Percentiles rank a stretch among this genome's conserved stretches.
Conservation (phyloP, 768 basidiomycete species). For the Leccinellum rugosiceps region DNA sequence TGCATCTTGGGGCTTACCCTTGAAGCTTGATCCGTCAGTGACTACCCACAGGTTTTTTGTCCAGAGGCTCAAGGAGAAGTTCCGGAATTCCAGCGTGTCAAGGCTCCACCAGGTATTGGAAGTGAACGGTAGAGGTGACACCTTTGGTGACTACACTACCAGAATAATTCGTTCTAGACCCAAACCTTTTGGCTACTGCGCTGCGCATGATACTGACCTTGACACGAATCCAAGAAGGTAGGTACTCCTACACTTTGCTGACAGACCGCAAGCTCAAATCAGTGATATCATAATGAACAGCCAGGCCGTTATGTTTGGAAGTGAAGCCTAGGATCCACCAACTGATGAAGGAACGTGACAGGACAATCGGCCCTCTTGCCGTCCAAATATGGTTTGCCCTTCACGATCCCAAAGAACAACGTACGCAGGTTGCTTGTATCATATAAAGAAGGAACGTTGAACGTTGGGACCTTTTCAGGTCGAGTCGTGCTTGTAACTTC, state of each 20-base stretch:
- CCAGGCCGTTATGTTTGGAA: background rate
- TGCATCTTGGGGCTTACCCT: no score
- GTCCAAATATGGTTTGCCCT: constrained; percentile 18
- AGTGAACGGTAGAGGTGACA: constrained; percentile 7
- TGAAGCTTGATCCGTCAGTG: no score
- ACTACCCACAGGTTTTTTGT: no score
- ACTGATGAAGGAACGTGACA: constrained; percentile 1
- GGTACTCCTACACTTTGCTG: background rate
- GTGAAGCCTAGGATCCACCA: constrained; percentile 15
- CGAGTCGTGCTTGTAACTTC: no score
- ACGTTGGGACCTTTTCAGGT: no score
- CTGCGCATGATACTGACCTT: constrained; percentile 17
- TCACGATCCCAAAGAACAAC: constrained; percentile 1
- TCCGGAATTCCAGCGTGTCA: background rate
- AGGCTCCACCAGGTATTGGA: constrained; percentile 16
- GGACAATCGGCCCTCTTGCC: constrained; percentile 17
- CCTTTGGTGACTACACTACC: background rate
- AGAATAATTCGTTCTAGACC: constrained; percentile 1
- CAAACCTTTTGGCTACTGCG: constrained; percentile 8
- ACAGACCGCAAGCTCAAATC: no score
- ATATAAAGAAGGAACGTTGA: no score
- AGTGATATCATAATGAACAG: no score
- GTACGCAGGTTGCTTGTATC: background rate
- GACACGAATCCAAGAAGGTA: constrained; percentile 15
- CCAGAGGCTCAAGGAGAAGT: no score